A percentile compares a stretch with the other conserved stretches of the same genome.
Conservation (phyloP, 2,329 filamentous ascomycete genomes). For the Coniochaeta prunicola region DNA sequence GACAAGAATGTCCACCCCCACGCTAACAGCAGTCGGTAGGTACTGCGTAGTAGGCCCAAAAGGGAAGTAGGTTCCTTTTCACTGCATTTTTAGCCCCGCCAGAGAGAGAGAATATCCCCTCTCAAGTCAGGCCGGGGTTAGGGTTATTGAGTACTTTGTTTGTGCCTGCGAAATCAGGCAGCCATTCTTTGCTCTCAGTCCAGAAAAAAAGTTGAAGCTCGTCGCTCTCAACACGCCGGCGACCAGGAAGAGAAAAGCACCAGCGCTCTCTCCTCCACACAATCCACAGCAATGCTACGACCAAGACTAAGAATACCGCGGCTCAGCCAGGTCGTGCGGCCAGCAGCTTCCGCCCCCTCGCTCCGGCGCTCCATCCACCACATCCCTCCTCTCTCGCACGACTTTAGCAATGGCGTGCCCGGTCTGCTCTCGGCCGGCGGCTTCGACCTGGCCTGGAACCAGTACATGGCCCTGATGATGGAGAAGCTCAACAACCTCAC, state of each 20-base stretch:
- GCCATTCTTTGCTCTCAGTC: neutral
- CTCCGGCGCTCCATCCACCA: constrained; percentile 30
- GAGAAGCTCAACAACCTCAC: constrained; percentile 70
- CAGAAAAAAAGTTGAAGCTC: constrained; percentile 4
- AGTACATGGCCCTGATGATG: constrained; percentile 71
- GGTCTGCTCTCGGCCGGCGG: constrained; percentile 62
- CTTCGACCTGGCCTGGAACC: constrained; percentile 71
- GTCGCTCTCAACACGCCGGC: neutral
- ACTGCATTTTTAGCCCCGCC: neutral
- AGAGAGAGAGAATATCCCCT: no score
- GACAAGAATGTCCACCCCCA: no score
- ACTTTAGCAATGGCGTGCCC: constrained; percentile 48
- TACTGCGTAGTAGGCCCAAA: no score
- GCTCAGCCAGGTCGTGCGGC: neutral
- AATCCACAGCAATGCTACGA: constrained; percentile 1
- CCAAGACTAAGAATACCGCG: constrained; percentile 3
- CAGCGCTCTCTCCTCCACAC: neutral
- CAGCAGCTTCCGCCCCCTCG: constrained; percentile 10
- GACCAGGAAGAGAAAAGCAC: neutral
- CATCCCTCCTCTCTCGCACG: constrained; percentile 26
- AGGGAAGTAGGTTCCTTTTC: no score
- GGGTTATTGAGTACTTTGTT: neutral
- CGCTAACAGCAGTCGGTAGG: no score
- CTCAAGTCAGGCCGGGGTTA: neutral
- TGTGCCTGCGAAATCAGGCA: neutral